Conservation (phyloP, 176 grass and related monocot species). For the Coix lacrymajobi region DNA sequence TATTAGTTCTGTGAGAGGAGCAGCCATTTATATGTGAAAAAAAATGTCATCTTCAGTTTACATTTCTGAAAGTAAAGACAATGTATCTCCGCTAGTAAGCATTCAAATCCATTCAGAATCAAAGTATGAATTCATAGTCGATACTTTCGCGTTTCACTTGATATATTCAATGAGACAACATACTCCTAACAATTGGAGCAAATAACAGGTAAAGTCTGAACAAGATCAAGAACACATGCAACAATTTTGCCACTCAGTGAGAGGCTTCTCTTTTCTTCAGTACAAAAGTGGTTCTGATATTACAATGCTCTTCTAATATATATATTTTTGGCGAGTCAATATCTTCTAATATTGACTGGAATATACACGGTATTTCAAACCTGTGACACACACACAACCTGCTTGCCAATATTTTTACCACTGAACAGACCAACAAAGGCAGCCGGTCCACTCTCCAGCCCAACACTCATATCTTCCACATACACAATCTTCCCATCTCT, state of each 20-base stretch:
- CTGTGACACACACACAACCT: conserved; percentile 44
- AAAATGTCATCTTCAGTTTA: too few relatives aligned
- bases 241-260: too few relatives aligned
- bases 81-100: too few relatives aligned
- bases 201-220: background rate
- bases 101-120: background rate
- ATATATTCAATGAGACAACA: background rate
- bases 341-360: too few relatives aligned
- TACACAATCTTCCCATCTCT: conserved; percentile 59
- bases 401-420: conserved; percentile 80
- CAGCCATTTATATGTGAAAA: too few relatives aligned
- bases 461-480: conserved; percentile 61
- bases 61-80: too few relatives aligned
- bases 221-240: background rate
- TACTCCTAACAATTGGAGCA: background rate
- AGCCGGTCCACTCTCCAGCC: conserved; percentile 60
- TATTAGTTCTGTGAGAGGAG: too few relatives aligned
- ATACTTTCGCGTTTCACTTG: background rate
- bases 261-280: background rate
- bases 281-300: background rate
- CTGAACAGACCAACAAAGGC: conserved; percentile 76
- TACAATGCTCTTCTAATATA: background rate
- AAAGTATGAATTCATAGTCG: background rate
- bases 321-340: too few relatives aligned
- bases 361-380: conserved; percentile 14